These are phyloP conservation scores for Vaccinium darrowii DNA, from an alignment of 148 eudicot genomes.

Conservation along the genomic window DNA sequence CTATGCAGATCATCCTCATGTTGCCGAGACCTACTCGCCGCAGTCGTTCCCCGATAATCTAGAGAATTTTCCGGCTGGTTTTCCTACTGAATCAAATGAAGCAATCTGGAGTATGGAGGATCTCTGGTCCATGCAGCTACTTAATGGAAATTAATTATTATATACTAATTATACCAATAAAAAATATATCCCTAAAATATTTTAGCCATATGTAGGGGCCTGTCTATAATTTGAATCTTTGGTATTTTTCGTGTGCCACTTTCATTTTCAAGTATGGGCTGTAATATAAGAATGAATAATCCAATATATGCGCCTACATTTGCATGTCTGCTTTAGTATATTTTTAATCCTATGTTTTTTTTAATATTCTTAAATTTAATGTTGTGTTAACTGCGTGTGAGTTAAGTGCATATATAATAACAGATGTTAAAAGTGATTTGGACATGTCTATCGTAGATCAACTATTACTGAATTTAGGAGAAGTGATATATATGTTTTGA, in stretches of 20 bases:
- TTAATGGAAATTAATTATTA: conserved; percentile 15
- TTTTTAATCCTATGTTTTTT: not conserved
- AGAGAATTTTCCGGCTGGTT: conserved; percentile 26
- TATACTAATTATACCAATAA: not conserved
- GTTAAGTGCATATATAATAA: no score
- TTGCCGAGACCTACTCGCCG: conserved; percentile 25
- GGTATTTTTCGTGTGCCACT: not conserved
- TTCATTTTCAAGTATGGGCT: not conserved
- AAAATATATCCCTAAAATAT: not conserved
- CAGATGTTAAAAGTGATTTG: no score
- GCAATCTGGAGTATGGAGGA: conserved; percentile 64
- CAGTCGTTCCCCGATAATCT: conserved; percentile 15
- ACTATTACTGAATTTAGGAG: no score
- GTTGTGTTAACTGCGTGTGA: not conserved
- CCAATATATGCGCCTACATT: not conserved
- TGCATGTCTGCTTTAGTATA: not conserved
- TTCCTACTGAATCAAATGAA: conserved; percentile 36
- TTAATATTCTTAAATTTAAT: not conserved
- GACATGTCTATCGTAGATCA: no score
- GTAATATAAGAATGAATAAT: not conserved
- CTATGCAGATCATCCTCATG: not conserved
- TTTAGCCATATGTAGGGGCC: not conserved
- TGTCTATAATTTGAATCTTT: not conserved
- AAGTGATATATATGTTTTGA: no score
- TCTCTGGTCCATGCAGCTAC: conserved; percentile 73